Evolutionary conservation across 768 basidiomycete species (phyloP).

Genomic region (Russula dissimulans): DNA sequence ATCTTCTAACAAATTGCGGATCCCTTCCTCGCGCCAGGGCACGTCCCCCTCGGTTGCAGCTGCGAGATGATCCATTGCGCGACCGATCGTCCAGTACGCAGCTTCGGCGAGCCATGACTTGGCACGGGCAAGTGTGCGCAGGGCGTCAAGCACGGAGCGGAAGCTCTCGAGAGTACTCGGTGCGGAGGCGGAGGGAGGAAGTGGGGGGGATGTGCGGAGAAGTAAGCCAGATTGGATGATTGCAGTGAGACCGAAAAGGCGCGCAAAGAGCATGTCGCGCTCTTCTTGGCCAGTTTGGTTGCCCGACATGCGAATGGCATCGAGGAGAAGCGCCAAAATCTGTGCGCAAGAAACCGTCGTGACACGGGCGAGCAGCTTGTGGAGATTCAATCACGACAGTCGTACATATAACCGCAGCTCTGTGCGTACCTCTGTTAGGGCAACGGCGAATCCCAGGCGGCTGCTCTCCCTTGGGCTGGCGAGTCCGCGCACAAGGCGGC

Average conservation of each 20-base stretch:
- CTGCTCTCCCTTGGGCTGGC: conserved; percentile 91
- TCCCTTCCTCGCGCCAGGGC: conserved; percentile 62
- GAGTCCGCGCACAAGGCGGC: conserved; percentile 77
- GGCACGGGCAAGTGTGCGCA: conserved; percentile 64
- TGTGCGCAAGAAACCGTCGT: conserved; percentile 70
- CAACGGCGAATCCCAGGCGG: conserved; percentile 90
- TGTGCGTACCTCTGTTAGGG: conserved; percentile 76
- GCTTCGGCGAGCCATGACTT: conserved; percentile 90
- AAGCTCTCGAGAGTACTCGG: conserved; percentile 54
- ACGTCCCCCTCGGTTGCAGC: conserved; percentile 39
- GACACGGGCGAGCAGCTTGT: conserved; percentile 69
- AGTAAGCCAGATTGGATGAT: conserved; percentile 81
- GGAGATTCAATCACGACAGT: not conserved
- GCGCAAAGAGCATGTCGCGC: conserved; percentile 85
- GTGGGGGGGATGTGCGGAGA: conserved; percentile 48
- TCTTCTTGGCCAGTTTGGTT: conserved; percentile 88
- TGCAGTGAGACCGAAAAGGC: conserved; percentile 81
- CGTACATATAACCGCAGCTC: not conserved
- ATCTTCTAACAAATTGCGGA: conserved; percentile 39
- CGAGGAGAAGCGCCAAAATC: conserved; percentile 64
- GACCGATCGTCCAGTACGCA: conserved; percentile 73
- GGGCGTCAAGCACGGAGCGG: conserved; percentile 44
- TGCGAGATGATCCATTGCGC: conserved; percentile 50
- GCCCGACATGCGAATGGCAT: conserved; percentile 59
- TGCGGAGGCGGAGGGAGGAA: conserved; percentile 44